Evolutionary conservation across 2,329 filamentous ascomycete genomes (phyloP), one percentile per base, ranked within the genome.

Genomic region (Macrophomina pseudophaseolina): DNA sequence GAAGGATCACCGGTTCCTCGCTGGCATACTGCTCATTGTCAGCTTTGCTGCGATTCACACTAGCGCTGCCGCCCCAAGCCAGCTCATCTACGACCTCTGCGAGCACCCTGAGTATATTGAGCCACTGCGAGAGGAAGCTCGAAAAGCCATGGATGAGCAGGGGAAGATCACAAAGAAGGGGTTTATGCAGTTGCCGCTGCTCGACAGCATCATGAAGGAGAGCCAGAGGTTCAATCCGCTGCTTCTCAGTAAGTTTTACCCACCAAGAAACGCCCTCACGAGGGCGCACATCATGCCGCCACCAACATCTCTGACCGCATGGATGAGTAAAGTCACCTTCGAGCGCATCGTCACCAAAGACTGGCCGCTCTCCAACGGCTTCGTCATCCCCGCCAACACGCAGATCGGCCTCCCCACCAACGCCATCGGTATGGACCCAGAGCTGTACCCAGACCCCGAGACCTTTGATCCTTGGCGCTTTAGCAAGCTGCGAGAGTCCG

Each of bases 1-100:
- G 60, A 70, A 46, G 42, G 66, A 64, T 33, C 40, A 64, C 51
- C 52, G 33, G n/a, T 33, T 28, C 11, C 33, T 51, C 28, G 42
- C 52, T 11, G 66, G 66, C 14, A 33, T 38, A 16, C 66, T 65
- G 30, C 62, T 68, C 3, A 5, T 46, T 1, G 52, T 70, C 12
- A 66, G 58, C 46, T 63, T 68, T 42, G 72, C 69, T 16, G 70
- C 69, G n/a, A 66, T 72, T 7, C 73, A 74, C 58, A 72, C 71
- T 4, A 68, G 70, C 11, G 40, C 68, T 6, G 71, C 71, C 58
- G 67, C 67, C 11, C 59, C 66, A 1, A 66, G 67, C 5, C 68
- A 73, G 64, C 64, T 60, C 32, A 51, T 72, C 5, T 59, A 67
- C 46, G 68, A 71, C 59, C 66, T 72, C 5, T 70, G 53, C 59